Base-by-base conservation (phyloP, 345 rosid genomes). In the Eucalyptus regnans region DNA sequence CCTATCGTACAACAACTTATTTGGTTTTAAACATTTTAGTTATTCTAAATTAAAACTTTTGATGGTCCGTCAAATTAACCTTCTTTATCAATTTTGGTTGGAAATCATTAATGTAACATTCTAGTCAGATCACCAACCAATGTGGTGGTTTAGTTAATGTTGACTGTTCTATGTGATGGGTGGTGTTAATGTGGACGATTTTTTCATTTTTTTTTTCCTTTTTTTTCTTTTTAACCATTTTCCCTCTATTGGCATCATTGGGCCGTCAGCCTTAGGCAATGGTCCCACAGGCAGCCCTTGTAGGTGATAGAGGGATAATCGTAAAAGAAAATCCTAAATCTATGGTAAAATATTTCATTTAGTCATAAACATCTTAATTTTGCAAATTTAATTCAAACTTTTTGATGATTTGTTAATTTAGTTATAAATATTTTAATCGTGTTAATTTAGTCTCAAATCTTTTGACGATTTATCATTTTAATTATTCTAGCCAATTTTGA, bases 401-500 rank as follows among this genome's bases (percentile, higher is more conserved):
- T 52, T 52, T 7, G 2, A 52, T 52, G 23, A 52, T 52, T 52
- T 52, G 4, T 56, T 23, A 56, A 56, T 56, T 23, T 56, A 23
- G 29, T 56, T 4, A 56, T 1, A 56, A 9, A 56, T 23, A 22
- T 56, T 23, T 56, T 23, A 23, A 56, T 56, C 1, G 27, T 56
- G 12, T 22, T 23, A 22, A 56, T 56, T 56, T 23, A 56, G 3
- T 56, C 12, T 0, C 2, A 56, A 1, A n/a, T n/a, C 23, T 2
- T 56, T 56, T 56, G 3, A 9, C 6, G 3, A 56, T 56, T 23
- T 56, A 23, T 56, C 3, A 56, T 9, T 56, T 56, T 56, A 56
- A 1, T 56, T 0, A 56, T 56, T 23, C 3, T 0, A 2, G 0
- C 3, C 6, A 56, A 23, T 23, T 56, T 56, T 56, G 29, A 56